Percentiles rank a stretch among this genome's conserved stretches.
These are phyloP conservation scores for Cucumis melo DNA, from an alignment of 306 rosid species.

Conservation along the genomic window DNA sequence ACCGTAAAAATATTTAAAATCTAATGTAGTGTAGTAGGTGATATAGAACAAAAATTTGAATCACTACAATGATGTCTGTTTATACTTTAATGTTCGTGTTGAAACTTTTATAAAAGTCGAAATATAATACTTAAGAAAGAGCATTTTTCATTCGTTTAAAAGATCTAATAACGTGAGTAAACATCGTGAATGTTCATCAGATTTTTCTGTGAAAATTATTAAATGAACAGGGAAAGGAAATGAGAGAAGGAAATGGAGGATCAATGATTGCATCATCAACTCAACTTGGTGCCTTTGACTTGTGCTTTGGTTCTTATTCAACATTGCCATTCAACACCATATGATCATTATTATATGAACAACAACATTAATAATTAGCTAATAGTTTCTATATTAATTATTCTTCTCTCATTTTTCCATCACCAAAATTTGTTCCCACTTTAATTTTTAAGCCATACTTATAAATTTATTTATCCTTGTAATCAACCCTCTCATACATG, in stretches of 20 bases:
- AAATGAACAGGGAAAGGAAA: constrained; percentile 35
- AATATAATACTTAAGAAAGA: too few species aligned
- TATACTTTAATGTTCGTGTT: too few species aligned
- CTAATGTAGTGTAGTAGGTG: too few species aligned
- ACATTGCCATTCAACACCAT: constrained; percentile 26
- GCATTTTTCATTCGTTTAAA: too few species aligned
- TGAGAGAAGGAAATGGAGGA: constrained; percentile 55
- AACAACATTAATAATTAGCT: background rate
- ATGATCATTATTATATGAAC: background rate
- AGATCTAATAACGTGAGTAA: too few species aligned
- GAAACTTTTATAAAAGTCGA: too few species aligned
- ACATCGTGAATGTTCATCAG: too few species aligned
- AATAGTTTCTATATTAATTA: background rate
- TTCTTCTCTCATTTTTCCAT: background rate
- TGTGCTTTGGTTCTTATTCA: constrained; percentile 34
- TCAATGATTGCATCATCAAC: constrained; percentile 29
- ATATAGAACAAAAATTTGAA: too few species aligned
- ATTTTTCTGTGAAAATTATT: background rate
- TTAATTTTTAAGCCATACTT: background rate
- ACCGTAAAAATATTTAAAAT: too few species aligned
- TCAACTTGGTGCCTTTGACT: constrained; percentile 66
- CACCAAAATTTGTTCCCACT: constrained; percentile 4
- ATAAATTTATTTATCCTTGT: background rate
- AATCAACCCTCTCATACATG: constrained; percentile 3
- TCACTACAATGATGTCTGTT: too few species aligned